Conservation (phyloP, 768 basidiomycete species). For the Trametes maxima region DNA sequence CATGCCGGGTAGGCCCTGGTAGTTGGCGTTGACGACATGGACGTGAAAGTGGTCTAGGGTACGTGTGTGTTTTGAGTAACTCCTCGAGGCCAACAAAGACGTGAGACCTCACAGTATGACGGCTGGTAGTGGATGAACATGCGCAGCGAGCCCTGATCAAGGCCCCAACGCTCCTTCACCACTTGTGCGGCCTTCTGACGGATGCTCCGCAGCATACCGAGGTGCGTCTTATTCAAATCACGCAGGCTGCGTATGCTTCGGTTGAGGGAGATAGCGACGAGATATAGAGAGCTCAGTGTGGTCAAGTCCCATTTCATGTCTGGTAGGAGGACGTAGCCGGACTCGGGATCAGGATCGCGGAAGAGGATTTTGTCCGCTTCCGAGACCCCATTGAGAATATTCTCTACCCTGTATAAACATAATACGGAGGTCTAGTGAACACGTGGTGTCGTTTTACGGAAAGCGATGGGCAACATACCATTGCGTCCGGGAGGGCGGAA, state of each 20-base stretch:
- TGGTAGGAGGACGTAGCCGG: constrained; percentile 78
- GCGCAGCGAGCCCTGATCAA: constrained; percentile 62
- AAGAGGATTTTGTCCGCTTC: constrained; percentile 76
- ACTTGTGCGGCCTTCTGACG: constrained; percentile 53
- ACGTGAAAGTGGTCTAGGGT: constrained; percentile 88
- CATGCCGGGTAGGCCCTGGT: constrained; percentile 65
- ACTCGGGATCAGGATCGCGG: constrained; percentile 49
- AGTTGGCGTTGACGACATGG: constrained; percentile 82
- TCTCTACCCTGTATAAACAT: constrained; percentile 65
- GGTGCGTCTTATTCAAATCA: constrained; percentile 67
- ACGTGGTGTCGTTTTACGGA: background rate
- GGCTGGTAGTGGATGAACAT: constrained; percentile 96
- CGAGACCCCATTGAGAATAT: constrained; percentile 75
- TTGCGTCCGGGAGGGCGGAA: constrained; percentile 76
- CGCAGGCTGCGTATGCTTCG: constrained; percentile 68
- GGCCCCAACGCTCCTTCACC: constrained; percentile 65
- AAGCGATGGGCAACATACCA: constrained; percentile 53
- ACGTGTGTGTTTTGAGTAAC: background rate
- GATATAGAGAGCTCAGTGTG: constrained; percentile 78
- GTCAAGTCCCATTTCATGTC: constrained; percentile 97
- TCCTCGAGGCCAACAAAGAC: background rate
- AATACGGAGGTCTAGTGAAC: background rate
- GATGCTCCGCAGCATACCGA: constrained; percentile 69
- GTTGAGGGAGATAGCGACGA: constrained; percentile 75
- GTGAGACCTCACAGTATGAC: constrained; percentile 74